A percentile compares a stretch with the other conserved stretches of the same genome.
These are phyloP conservation scores for Cytospora schulzeri DNA, from an alignment of 2,329 filamentous ascomycete genomes.

Conservation along the genomic window DNA sequence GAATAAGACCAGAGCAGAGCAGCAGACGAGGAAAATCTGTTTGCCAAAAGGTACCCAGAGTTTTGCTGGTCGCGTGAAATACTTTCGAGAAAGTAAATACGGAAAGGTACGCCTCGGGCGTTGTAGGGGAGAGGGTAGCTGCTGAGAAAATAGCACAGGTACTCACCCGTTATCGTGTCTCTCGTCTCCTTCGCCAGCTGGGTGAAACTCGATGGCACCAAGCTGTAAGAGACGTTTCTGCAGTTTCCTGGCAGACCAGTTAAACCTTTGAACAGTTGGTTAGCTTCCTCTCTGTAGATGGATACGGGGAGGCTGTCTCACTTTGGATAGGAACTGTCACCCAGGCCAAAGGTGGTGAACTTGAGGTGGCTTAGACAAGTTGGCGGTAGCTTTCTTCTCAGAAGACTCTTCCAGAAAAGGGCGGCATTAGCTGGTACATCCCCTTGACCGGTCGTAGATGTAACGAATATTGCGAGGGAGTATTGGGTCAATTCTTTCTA, in stretches of 20 bases:
- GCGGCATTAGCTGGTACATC: slow-evolving; percentile 85
- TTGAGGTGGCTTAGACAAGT: slow-evolving; percentile 67
- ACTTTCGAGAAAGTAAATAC: background rate
- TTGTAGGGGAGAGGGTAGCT: background rate
- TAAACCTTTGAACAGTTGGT: slow-evolving; percentile 63
- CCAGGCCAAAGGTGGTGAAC: slow-evolving; percentile 88
- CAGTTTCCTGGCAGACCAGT: slow-evolving; percentile 89
- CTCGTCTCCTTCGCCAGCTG: slow-evolving; percentile 86
- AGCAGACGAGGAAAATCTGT: background rate
- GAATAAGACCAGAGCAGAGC: background rate
- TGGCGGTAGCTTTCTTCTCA: slow-evolving; percentile 75
- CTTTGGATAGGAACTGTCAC: slow-evolving; percentile 93
- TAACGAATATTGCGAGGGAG: slow-evolving; percentile 71
- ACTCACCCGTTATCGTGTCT: slow-evolving; percentile 87
- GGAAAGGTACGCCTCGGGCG: background rate
- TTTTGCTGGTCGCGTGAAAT: background rate
- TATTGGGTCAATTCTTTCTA: slow-evolving; percentile 55
- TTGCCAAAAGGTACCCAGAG: background rate
- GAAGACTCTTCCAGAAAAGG: slow-evolving; percentile 80
- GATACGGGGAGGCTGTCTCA: slow-evolving; percentile 44
- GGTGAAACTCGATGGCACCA: slow-evolving; percentile 75
- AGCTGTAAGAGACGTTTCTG: slow-evolving; percentile 82
- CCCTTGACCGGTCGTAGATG: slow-evolving; percentile 93
- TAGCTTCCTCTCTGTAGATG: background rate
- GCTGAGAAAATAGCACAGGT: background rate